Percentiles rank a stretch among this genome's conserved stretches.
phyloP scores from a whole-genome alignment of 805 yeast genomes.

The Candida berthetii region DNA sequence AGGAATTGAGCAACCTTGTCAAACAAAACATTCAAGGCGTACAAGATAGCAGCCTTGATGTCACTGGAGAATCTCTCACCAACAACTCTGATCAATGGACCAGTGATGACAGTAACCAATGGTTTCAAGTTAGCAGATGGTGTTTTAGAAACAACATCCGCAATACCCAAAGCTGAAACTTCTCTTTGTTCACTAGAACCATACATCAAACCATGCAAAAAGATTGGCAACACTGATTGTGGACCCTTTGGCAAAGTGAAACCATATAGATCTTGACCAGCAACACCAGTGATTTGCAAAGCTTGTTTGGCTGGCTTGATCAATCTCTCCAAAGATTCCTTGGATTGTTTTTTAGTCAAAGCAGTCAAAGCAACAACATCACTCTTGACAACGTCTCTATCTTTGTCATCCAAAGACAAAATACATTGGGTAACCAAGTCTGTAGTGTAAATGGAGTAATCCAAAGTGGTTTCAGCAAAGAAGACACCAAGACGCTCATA shows the following conservation, averaged over 20 bases:
- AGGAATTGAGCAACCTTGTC: conserved; percentile 82
- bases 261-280: conserved; percentile 65
- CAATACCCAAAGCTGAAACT: conserved; percentile 80
- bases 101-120: conserved; percentile 88
- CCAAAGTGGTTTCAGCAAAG: conserved; percentile 59
- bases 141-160: conserved; percentile 78
- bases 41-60: conserved; percentile 89
- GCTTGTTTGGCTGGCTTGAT: conserved; percentile 80
- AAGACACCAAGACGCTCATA: conserved; percentile 65
- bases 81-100: conserved; percentile 95
- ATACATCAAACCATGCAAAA: conserved; percentile 92
- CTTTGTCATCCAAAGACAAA: conserved; percentile 64
- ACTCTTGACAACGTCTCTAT: conserved; percentile 53
- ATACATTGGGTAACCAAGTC: conserved; percentile 74
- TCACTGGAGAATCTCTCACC: conserved; percentile 93
- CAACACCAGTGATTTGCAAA: conserved; percentile 54
- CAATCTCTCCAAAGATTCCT: conserved; percentile 69
- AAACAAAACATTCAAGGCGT: conserved; percentile 75
- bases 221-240: conserved; percentile 80
- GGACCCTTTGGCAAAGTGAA: conserved; percentile 77
- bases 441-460: conserved; percentile 63
- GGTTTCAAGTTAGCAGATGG: conserved; percentile 80
- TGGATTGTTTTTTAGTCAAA: conserved; percentile 64
- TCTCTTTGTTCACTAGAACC: conserved; percentile 84
- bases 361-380: conserved; percentile 61